Evolutionary conservation across 331 rosid species (phyloP).

Genomic region (Spiraea crenata): DNA sequence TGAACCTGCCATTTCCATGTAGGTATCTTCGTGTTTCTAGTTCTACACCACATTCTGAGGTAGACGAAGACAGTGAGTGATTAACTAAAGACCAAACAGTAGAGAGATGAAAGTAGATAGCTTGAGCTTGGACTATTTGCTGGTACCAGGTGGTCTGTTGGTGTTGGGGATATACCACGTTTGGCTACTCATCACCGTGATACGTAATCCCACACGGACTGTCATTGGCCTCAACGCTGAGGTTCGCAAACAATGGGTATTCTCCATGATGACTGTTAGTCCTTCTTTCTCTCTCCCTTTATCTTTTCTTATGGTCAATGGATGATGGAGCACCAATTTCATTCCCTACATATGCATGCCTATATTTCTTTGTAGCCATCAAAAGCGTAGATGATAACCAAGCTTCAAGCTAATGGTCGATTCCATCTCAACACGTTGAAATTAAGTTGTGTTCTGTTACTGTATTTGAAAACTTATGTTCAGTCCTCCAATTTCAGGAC

Average conservation of each 20-base stretch:
- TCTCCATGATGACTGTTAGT: constrained; percentile 69
- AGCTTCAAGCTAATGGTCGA: background rate
- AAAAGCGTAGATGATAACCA: background rate
- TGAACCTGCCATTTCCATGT: background rate
- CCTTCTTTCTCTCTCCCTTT: constrained; percentile 4
- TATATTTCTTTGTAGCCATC: background rate
- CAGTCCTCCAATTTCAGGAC: constrained; percentile 59
- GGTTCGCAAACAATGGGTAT: constrained; percentile 77
- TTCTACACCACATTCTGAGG: background rate
- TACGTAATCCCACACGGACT: constrained; percentile 54
- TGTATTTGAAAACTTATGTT: constrained; percentile 15
- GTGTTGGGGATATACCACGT: constrained; percentile 54
- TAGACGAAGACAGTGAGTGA: background rate
- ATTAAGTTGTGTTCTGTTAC: background rate
- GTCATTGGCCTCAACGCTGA: constrained; percentile 73
- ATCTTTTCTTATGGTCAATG: background rate
- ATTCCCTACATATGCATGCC: no score
- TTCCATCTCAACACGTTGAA: background rate
- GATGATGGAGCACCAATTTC: background rate
- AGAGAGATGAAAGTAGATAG: constrained; percentile 33
- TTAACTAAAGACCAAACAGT: background rate
- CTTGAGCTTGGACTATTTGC: constrained; percentile 42
- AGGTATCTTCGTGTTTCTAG: no score
- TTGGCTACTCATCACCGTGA: constrained; percentile 60
- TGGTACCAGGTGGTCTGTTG: constrained; percentile 61